Base-by-base conservation (phyloP, 1,139 yeast genomes). In the Sugiyamaella sp. region DNA sequence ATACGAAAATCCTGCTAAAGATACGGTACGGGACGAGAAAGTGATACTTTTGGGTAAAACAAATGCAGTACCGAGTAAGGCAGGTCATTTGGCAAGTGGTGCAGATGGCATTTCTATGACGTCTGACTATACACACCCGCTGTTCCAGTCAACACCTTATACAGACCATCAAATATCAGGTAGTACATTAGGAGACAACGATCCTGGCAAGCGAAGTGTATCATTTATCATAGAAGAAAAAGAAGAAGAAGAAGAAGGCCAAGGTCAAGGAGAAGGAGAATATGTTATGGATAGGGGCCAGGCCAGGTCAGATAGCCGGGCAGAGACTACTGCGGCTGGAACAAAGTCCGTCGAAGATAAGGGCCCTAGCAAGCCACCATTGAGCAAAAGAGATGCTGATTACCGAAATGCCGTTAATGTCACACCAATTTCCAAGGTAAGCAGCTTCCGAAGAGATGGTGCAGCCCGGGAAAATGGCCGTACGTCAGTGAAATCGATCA, bases 91-190 rank as follows among this genome's bases (percentile, higher is more conserved):
- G 14, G 4, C 4, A 10, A 12, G 14, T 32, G 42, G 19, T 29
- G 33, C 27, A 16, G 19, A n/a, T 4, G 45, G 45, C 5, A 20
- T 12, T 3, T 43, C 38, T 16, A 43, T 29, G 2, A 24, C 37
- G 5, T 38, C 43, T n/a, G 38, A 38, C 12, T 40, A 40, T 38
- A 51, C 54, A n/a, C n/a, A n/a, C 3, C 60, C 59, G 1, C 48
- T 53, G 12, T 16, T 39, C 24, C 56, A 53, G 33, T 46, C 54
- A n/a, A 32, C 52, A 4, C 54, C 57, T 20, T 52, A 55, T 43
- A 29, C 16, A 20, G 55, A 52, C 27, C 51, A 53, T 42, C 56
- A 46, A 39, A 52, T 56, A 45, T 56, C 59, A 1, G 59, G 59
- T 1, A 54, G 57, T 37, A 56, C 60, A 0, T 25, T 57, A 16